Base-by-base conservation (phyloP, 768 basidiomycete genomes). In the Boletellus ananiceps region DNA sequence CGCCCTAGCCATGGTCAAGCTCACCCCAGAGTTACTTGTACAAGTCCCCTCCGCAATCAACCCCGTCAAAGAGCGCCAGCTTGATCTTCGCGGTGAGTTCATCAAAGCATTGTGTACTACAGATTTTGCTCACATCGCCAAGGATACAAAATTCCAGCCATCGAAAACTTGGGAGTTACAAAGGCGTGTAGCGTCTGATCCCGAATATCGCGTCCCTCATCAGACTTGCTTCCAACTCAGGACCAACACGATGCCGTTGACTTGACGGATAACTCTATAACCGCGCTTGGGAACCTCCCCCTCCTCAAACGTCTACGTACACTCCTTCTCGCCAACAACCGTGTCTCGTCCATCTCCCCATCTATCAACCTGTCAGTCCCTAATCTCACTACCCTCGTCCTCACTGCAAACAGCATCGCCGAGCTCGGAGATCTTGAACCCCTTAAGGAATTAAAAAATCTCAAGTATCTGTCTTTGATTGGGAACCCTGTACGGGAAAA, bases 131-230 rank as follows among this genome's bases (percentile, higher is more conserved):
- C 43, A 68, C 46, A 36, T 44, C 45, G 57, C 61, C 58, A 68
- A 93, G 91, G 92, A 50, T 87, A 88, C 73, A 93, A 91, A 80
- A 93, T 94, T 57, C 92, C 93, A 46, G 82, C 88, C 48, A 95
- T 95, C 66, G 93, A 95, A 84, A 95, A 95, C 78, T 78, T 95
- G 57, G 93, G 92, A 76, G 88, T 93, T 55, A 91, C 92, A 68
- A 84, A 77, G 77, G 89, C 84, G 67, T 58, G 81, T 68, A 35
- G 56, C 55, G 49, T 58, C 54, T 40, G 51, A 50, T 61, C 61
- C 46, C 18, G 36, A 32, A 43, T 36, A 50, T 53, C 51, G 34
- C 40, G 42, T 49, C 29, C 43, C 61, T 61, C 39, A 63, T 54
- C 37, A 37, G 50, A 55, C 44, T 31, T 47, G 49, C 46, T 35